Conservation (phyloP, 345 rosid species). For the Heritiera littoralis region DNA sequence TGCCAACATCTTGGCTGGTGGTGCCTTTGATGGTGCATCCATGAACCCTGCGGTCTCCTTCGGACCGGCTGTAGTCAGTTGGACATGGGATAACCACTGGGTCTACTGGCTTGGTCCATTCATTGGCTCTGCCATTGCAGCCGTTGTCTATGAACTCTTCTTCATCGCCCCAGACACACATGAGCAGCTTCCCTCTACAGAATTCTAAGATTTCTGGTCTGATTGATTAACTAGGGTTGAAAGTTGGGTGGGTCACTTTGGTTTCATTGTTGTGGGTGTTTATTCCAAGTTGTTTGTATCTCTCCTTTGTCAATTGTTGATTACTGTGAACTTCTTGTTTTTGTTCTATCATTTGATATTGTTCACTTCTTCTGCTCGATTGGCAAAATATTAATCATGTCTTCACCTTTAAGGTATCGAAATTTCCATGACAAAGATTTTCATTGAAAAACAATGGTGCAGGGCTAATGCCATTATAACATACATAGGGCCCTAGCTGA, state of each 20-base stretch:
- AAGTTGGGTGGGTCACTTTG: conserved; percentile 25
- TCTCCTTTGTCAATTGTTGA: conserved; percentile 27
- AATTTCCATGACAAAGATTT: too few species aligned
- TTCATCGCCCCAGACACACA: conserved; percentile 57
- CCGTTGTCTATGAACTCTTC: conserved; percentile 55
- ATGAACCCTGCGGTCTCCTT: conserved; percentile 97
- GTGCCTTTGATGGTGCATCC: conserved; percentile 88
- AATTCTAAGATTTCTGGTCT: conserved; percentile 36
- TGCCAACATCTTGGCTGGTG: conserved; percentile 89
- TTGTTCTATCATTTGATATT: conserved; percentile 22
- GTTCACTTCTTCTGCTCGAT: not conserved
- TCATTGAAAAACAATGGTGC: too few species aligned
- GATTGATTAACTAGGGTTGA: not conserved
- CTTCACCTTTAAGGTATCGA: too few species aligned
- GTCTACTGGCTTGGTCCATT: conserved; percentile 94
- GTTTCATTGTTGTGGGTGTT: conserved; percentile 29
- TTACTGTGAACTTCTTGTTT: conserved; percentile 23
- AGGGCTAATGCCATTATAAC: too few species aligned
- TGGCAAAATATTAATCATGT: not conserved
- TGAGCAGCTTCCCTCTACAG: conserved; percentile 67
- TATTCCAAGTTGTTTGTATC: conserved; percentile 33
- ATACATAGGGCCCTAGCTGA: too few species aligned
- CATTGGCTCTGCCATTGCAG: conserved; percentile 74
- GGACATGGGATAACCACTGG: conserved; percentile 95
- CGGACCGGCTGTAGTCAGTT: conserved; percentile 94